These are phyloP conservation scores for Penicillium rolfsii DNA, from an alignment of 2,329 filamentous ascomycete species.

Conservation along the genomic window DNA sequence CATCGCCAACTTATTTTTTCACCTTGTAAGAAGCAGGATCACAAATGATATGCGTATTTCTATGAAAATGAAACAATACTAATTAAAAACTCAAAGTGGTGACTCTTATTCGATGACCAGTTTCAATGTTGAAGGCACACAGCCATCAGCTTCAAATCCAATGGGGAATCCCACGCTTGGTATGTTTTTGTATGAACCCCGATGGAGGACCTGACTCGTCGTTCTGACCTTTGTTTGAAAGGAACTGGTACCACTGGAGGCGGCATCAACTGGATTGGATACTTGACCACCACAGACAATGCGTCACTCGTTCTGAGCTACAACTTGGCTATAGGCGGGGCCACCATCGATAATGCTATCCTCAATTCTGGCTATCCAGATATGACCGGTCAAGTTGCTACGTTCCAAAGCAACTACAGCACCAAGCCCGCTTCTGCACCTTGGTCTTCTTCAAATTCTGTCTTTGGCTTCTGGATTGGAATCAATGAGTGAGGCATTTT, in stretches of 20 bases:
- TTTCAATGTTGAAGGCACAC: constrained; percentile 57
- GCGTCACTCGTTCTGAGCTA: constrained; percentile 53
- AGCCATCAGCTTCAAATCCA: constrained; percentile 59
- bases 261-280: constrained; percentile 58
- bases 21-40: constrained; percentile 42
- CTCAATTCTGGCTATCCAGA: constrained; percentile 57
- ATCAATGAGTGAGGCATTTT: constrained; percentile 36
- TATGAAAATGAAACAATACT: background rate
- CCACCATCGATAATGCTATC: constrained; percentile 56
- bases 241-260: constrained; percentile 54
- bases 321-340: constrained; percentile 60
- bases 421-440: constrained; percentile 35
- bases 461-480: constrained; percentile 42
- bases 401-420: constrained; percentile 48
- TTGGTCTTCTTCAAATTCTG: constrained; percentile 31
- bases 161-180: constrained; percentile 61
- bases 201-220: background rate
- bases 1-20: constrained; percentile 42
- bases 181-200: constrained; percentile 6
- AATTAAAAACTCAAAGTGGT: constrained; percentile 45
- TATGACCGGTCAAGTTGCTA: constrained; percentile 53
- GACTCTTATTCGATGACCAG: constrained; percentile 64
- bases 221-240: constrained; percentile 31
- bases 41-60: background rate
- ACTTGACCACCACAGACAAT: constrained; percentile 54